Conservation (phyloP, 108 stramenopile genomes). For the Epithemia pelagica region DNA sequence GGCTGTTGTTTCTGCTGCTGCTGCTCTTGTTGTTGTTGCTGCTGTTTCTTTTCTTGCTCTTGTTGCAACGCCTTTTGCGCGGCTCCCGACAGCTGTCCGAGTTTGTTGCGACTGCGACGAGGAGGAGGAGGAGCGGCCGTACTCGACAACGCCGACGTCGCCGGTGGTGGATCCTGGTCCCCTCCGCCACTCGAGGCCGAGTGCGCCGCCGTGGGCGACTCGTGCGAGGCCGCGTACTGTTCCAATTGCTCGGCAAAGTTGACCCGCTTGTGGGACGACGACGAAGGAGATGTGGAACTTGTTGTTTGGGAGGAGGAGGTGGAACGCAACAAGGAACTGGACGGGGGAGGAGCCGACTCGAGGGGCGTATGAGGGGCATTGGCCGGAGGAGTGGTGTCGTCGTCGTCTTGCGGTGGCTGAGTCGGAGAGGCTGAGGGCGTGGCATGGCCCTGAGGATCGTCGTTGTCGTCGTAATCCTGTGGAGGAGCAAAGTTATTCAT, state of each 20-base stretch:
- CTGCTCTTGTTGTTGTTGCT: neutral
- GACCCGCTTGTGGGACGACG: neutral
- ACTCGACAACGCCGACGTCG: neutral
- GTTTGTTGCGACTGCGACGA: slow-evolving; percentile 3
- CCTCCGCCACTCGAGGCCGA: neutral
- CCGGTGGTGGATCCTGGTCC: slow-evolving; percentile 20
- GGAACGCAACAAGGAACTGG: neutral
- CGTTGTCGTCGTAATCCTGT: no score
- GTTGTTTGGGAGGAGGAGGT: neutral
- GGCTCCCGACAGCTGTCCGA: slow-evolving; percentile 21
- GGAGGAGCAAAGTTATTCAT: no score
- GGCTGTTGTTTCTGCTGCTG: neutral
- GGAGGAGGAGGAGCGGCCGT: no score
- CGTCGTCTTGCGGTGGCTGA: no score
- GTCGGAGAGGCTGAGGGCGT: no score
- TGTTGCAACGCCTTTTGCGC: slow-evolving; percentile 31
- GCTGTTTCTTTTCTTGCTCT: slow-evolving; percentile 3
- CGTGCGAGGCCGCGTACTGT: neutral
- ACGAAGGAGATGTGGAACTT: no score
- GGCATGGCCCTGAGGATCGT: no score
- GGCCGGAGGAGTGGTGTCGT: no score
- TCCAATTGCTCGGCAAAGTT: neutral
- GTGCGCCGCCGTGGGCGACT: neutral
- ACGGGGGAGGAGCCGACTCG: neutral
- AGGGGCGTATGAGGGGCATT: no score